Conservation (phyloP, 2,329 filamentous ascomycete species). For the Proliferodiscus dingleyae region DNA sequence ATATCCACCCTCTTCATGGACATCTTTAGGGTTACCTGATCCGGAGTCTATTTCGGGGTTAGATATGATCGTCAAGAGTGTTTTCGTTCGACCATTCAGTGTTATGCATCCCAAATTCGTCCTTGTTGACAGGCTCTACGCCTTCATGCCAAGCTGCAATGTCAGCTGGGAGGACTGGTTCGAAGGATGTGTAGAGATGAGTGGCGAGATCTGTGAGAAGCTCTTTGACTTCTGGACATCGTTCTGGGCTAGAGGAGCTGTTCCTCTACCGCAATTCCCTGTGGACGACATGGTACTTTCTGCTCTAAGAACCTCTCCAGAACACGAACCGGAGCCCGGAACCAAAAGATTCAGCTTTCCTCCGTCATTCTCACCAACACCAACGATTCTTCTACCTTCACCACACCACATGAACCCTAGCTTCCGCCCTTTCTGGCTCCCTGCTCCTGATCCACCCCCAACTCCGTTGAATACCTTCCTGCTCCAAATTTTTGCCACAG, state of each 20-base stretch:
- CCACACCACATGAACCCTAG: slow-evolving; percentile 44
- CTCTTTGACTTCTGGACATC: slow-evolving; percentile 61
- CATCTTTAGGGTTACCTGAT: slow-evolving; percentile 57
- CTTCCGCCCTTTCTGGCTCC: slow-evolving; percentile 7
- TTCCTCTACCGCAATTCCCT: slow-evolving; percentile 10
- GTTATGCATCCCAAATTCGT: slow-evolving; percentile 88
- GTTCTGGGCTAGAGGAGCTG: slow-evolving; percentile 55
- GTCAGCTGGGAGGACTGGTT: slow-evolving; percentile 88
- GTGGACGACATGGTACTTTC: slow-evolving; percentile 2
- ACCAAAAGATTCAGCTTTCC: neutral
- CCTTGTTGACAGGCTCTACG: slow-evolving; percentile 61
- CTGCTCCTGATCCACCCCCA: slow-evolving; percentile 12
- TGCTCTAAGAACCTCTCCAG: neutral
- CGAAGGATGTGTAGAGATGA: slow-evolving; percentile 67
- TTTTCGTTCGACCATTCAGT: slow-evolving; percentile 75
- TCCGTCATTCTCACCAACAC: slow-evolving; percentile 29
- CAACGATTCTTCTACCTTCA: slow-evolving; percentile 66
- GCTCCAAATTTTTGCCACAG: slow-evolving; percentile 54
- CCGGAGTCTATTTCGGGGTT: slow-evolving; percentile 51
- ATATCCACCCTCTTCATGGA: slow-evolving; percentile 55
- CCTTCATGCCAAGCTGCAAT: slow-evolving; percentile 75
- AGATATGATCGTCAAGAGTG: slow-evolving; percentile 66
- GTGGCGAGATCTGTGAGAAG: slow-evolving; percentile 55
- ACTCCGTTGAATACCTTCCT: slow-evolving; percentile 58
- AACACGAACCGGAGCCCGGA: neutral